Evolutionary conservation across 2,329 filamentous ascomycete species (phyloP), one percentile per base, ranked within the genome.

Genomic region (Knufia fluminis): DNA sequence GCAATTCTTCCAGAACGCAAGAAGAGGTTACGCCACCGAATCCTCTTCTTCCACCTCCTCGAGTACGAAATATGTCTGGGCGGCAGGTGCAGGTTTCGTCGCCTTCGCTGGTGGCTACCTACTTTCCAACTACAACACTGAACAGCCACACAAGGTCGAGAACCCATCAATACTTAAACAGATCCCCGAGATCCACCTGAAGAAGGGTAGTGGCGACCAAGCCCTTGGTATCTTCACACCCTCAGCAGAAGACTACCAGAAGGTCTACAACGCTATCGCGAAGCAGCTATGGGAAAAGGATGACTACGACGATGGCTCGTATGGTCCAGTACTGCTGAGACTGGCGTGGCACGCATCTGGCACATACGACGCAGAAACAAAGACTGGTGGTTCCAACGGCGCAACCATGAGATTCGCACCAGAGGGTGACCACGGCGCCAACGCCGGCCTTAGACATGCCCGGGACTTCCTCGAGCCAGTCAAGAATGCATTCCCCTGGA

Each of bases 321-420:
- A 94, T 66, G 91, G 89, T 50, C 92, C 91, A 23, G 89, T 97
- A 53, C 75, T 97, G 50, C 72, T 97, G 56, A 82, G 91, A 62
- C 79, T 97, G 59, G 91, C 88, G 54, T 97, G 92, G 91, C 92
- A 97, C 73, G 82, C 84, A 57, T 89, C 83, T 60, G 91, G 91
- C 60, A 98, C 91, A 61, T 97, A 84, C 64, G 91, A 97, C 66
- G 85, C 84, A 72, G 79, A 79, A 64, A 95, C 90, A 22, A 78
- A 79, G 57, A 97, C 91, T 40, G 92, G 91, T 62, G 91, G 91
- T 59, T 91, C 85, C 76, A 95, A 97, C 68, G 91, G 92, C 58
- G 91, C 91, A 51, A 96, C 90, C 58, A 97, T 97, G 92, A 82
- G 92, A 64, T 97, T 96, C 67, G 76, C 82, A 20, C 90, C 91